Percentiles rank a stretch among this genome's conserved stretches.
Evolutionary conservation across 768 basidiomycete species (phyloP).

Genomic region (Mrakia hoshinonis): DNA sequence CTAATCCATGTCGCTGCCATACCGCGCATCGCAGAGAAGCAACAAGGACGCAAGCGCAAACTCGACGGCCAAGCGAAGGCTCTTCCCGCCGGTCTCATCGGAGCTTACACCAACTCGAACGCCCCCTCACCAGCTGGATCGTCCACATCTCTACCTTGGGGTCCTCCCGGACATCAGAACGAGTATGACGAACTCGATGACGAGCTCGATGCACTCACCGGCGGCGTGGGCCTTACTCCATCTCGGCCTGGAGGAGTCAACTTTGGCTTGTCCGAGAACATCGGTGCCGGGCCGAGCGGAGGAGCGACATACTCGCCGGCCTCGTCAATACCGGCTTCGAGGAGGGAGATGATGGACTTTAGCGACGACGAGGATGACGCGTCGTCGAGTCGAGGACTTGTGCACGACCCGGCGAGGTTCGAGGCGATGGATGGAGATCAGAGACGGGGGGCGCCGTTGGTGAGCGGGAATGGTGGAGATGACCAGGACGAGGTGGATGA

Average conservation of each 20-base stretch:
- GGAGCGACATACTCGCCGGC: not conserved
- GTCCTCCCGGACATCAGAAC: not conserved
- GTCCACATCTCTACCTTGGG: not conserved
- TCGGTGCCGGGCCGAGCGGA: not conserved
- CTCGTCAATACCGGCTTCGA: not conserved
- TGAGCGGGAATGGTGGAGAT: not conserved
- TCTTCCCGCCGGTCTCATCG: not conserved
- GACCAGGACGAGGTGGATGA: slow-evolving; percentile 4
- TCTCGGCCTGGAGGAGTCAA: not conserved
- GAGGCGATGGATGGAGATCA: not conserved
- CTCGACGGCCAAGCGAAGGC: not conserved
- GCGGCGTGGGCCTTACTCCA: not conserved
- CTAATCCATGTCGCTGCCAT: not conserved
- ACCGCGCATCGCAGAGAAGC: not conserved
- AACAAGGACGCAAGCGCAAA: not conserved
- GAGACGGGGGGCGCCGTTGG: not conserved
- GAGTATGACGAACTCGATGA: slow-evolving; percentile 7
- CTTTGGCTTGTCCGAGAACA: not conserved
- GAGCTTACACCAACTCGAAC: not conserved
- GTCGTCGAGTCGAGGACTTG: not conserved
- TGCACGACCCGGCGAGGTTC: not conserved
- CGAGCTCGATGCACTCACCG: slow-evolving; percentile 8
- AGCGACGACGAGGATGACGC: not conserved
- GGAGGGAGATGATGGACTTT: slow-evolving; percentile 4
- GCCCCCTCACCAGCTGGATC: not conserved